Base-by-base conservation (phyloP, 2,329 filamentous ascomycete species). In the Beauveria asiatica region DNA sequence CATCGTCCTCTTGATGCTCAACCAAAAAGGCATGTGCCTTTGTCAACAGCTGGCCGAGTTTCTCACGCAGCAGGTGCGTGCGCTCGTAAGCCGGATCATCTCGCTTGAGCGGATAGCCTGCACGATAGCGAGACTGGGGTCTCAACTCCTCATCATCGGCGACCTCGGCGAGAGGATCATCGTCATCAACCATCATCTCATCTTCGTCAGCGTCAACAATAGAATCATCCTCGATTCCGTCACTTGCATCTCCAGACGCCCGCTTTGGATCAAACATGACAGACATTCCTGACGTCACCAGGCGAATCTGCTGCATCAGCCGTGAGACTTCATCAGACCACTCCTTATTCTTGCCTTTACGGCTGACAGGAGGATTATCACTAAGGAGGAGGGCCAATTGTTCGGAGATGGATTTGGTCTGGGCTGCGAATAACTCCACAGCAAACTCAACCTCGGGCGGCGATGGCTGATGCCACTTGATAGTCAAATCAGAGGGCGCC, bases 241-340 rank as follows among this genome's bases (percentile, higher is more conserved):
- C 70, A 16, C 71, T 69, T 57, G 80, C 73, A 30, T 81, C 80
- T 8, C 71, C 72, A 21, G 88, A 87, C 4, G 87, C 86, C 19
- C 86, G 83, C 66, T 85, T 83, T 1, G 91, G 86, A 68, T 97
- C 91, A 70, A 99, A 97, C 11, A 99, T 79, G 1, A 89, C 87
- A 8, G 93, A 92, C 61, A 96, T 86, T 57, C 94, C 94, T 3
- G 93, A 95, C 27, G 96, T 85, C 49, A 96, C 85, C n/a, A 99
- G 80, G 33, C 93, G 83, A 16, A 99, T 79, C 56, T 97, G 86
- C 13, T 93, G 90, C 60, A 99, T 81, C 65, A 96, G 91, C 59
- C 94, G 81, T 2, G 92, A 93, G 30, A 97, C 88, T 71, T 99
- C 95, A 71, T 99, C 94, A 0, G 93, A 97, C 94, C 94, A 99